These are phyloP conservation scores for Serendipita vermifera DNA, from an alignment of 768 basidiomycete genomes.

Conservation along the genomic window DNA sequence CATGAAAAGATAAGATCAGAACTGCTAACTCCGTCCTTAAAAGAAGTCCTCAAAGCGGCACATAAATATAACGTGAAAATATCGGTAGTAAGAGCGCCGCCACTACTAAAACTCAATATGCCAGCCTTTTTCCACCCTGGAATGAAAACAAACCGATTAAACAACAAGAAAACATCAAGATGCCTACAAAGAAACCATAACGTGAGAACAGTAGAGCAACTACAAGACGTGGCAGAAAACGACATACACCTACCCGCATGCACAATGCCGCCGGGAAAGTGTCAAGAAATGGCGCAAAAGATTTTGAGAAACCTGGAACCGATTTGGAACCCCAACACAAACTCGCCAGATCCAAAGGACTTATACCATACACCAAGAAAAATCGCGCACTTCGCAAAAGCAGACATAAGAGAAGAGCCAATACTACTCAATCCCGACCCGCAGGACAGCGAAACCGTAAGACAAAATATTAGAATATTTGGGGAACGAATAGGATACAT, in stretches of 20 bases:
- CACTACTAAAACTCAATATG: background rate
- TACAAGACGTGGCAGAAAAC: background rate
- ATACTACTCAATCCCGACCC: background rate
- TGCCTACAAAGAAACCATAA: background rate
- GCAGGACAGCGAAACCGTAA: background rate
- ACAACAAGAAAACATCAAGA: conserved; percentile 1
- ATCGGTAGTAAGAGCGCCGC: background rate
- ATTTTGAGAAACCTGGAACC: background rate
- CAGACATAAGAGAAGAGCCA: background rate
- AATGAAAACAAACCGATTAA: background rate
- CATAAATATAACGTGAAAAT: background rate
- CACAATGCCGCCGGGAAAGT: background rate
- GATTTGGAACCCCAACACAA: background rate
- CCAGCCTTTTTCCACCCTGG: background rate
- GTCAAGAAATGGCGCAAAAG: background rate
- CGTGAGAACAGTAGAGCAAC: background rate
- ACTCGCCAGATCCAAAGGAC: too few relatives aligned
- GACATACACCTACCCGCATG: background rate
- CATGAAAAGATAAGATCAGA: background rate
- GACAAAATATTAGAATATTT: background rate
- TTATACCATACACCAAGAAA: too few relatives aligned
- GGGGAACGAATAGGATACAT: background rate
- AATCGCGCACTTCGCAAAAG: too few relatives aligned
- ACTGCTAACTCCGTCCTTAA: background rate
- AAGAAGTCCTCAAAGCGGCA: background rate